Evolutionary conservation across 768 basidiomycete species (phyloP).

Genomic region (Nidularia sp.): DNA sequence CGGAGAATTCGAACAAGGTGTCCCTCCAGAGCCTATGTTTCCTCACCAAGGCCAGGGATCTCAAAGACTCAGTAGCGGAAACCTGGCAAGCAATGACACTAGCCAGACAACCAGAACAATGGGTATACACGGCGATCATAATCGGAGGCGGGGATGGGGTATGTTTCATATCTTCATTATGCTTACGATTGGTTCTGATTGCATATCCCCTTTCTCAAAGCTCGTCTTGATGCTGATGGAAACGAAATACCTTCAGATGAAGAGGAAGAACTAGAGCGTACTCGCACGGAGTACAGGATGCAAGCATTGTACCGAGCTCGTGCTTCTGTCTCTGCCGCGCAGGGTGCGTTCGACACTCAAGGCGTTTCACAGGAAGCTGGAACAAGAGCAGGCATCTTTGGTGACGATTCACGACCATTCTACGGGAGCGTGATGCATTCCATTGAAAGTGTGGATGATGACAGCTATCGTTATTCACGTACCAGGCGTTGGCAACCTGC

Average conservation of each 20-base stretch:
- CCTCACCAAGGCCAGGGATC: background rate
- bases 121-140: background rate
- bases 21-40: background rate
- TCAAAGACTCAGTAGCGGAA: background rate
- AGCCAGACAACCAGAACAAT: too few species aligned
- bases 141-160: slow-evolving; percentile 39
- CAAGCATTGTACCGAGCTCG: slow-evolving; percentile 19
- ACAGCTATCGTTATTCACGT: background rate
- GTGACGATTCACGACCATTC: too few species aligned
- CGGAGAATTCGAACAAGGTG: background rate
- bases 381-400: too few species aligned
- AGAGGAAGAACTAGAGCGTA: slow-evolving; percentile 56
- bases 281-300: slow-evolving; percentile 43
- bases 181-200: slow-evolving; percentile 3
- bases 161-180: slow-evolving; percentile 12
- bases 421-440: too few species aligned
- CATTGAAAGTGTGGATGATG: background rate
- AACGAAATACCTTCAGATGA: slow-evolving; percentile 61
- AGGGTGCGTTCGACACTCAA: too few species aligned
- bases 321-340: slow-evolving; percentile 12
- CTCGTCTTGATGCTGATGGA: slow-evolving; percentile 53
- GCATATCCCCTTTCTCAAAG: slow-evolving; percentile 15
- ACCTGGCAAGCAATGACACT: too few species aligned
- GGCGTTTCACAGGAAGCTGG: too few species aligned
- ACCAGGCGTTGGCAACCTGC: background rate